phyloP scores from a whole-genome alignment of 768 basidiomycete genomes.

The Mycena metata region DNA sequence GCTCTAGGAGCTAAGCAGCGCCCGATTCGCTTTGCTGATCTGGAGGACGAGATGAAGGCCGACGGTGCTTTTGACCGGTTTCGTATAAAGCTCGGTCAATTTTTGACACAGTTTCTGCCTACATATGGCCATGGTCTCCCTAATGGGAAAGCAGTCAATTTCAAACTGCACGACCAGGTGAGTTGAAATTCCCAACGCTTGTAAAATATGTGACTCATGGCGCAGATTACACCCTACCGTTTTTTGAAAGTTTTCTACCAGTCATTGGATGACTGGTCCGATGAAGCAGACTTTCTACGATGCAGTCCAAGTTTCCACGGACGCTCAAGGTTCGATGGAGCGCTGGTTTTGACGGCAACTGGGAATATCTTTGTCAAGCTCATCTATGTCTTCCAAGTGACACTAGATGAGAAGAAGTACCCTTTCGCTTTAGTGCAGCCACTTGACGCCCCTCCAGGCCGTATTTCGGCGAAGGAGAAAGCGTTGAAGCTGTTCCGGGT shows the following conservation, averaged over 20 bases:
- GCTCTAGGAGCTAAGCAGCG: slow-evolving; percentile 21
- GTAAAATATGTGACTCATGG: too few relatives aligned
- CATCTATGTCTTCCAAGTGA: background rate
- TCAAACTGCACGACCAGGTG: too few relatives aligned
- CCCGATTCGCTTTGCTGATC: slow-evolving; percentile 1
- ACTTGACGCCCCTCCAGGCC: background rate
- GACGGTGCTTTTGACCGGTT: slow-evolving; percentile 30
- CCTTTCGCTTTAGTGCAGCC: slow-evolving; percentile 20
- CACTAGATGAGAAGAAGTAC: background rate
- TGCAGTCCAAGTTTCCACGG: slow-evolving; percentile 40
- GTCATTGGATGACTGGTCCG: slow-evolving; percentile 39
- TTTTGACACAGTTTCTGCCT: background rate
- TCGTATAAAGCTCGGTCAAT: slow-evolving; percentile 17
- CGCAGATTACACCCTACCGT: slow-evolving; percentile 3
- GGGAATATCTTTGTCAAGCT: slow-evolving; percentile 4
- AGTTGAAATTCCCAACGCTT: too few relatives aligned
- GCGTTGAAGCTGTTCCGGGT: slow-evolving; percentile 42
- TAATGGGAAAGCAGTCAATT: background rate
- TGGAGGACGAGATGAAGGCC: slow-evolving; percentile 14
- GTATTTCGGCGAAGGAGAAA: slow-evolving; percentile 34
- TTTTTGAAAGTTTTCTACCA: slow-evolving; percentile 41
- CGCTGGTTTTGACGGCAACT: background rate
- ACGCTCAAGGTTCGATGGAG: slow-evolving; percentile 29
- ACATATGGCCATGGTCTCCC: background rate
- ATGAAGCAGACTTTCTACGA: slow-evolving; percentile 35